phyloP scores from a whole-genome alignment of 148 eudicot genomes.

The Rheum nobile region DNA sequence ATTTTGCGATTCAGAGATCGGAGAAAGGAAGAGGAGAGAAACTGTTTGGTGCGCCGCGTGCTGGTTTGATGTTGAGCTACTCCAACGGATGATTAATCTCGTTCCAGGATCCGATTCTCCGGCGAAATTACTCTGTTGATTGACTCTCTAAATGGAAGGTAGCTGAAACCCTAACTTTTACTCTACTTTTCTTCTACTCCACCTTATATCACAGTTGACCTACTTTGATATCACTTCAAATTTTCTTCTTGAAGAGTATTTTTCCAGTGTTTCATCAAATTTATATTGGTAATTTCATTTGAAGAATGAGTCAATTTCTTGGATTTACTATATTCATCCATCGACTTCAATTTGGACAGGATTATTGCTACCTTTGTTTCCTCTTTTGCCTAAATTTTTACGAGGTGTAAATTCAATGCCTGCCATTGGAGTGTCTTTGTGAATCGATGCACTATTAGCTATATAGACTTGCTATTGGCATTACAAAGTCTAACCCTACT shows the following conservation, averaged over 20 bases:
- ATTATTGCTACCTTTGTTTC: background rate
- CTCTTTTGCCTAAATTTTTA: background rate
- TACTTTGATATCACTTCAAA: background rate
- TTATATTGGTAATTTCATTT: background rate
- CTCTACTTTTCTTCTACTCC: background rate
- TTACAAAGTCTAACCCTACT: background rate
- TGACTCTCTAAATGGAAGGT: conserved; percentile 9
- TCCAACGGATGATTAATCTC: background rate
- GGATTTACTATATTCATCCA: background rate
- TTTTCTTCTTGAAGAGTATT: background rate
- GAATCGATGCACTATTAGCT: background rate
- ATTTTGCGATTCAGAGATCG: background rate
- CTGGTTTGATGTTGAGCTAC: background rate
- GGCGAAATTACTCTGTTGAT: background rate
- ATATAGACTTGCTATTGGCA: background rate
- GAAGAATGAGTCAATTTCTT: conserved; percentile 2
- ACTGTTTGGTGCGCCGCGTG: background rate
- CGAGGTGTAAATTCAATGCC: background rate
- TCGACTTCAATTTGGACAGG: background rate
- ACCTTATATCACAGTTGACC: background rate
- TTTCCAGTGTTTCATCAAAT: background rate
- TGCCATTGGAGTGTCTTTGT: conserved; percentile 1
- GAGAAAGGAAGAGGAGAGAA: background rate
- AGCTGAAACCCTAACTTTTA: conserved; percentile 6
- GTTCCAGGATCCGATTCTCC: conserved; percentile 5